Percentiles rank a stretch among this genome's conserved stretches.
These are phyloP conservation scores for Plectosphaerella sp. DNA, from an alignment of 2,329 filamentous ascomycete genomes.

Conservation along the genomic window DNA sequence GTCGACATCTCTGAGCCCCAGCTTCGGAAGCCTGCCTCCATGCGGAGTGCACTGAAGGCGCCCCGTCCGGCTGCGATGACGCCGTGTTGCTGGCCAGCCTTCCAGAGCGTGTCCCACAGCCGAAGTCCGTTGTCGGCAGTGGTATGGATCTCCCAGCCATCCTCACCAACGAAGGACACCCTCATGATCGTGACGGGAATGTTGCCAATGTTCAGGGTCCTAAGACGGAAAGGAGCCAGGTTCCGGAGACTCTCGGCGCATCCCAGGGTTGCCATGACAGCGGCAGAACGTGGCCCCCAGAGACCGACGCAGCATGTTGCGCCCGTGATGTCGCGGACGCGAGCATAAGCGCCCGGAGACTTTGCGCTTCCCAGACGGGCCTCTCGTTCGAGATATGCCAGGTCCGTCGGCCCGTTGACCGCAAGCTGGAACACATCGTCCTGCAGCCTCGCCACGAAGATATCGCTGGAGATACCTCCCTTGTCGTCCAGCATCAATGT, in stretches of 20 bases:
- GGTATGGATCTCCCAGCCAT: constrained; percentile 59
- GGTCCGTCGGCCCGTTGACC: constrained; percentile 50
- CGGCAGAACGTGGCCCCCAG: constrained; percentile 53
- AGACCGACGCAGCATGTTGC: constrained; percentile 57
- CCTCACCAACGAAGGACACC: constrained; percentile 57
- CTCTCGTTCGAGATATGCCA: constrained; percentile 48
- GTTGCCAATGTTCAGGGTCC: constrained; percentile 43
- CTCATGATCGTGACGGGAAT: constrained; percentile 53
- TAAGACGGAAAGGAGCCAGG: constrained; percentile 43
- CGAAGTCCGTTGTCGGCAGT: constrained; percentile 53
- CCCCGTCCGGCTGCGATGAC: constrained; percentile 53
- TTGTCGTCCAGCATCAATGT: constrained; percentile 49
- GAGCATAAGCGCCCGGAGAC: constrained; percentile 35
- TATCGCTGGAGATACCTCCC: constrained; percentile 51
- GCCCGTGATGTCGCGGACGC: constrained; percentile 55
- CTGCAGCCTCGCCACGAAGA: constrained; percentile 49
- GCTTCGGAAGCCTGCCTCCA: constrained; percentile 56
- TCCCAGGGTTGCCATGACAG: constrained; percentile 42
- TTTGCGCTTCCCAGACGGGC: constrained; percentile 41
- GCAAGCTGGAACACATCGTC: constrained; percentile 49
- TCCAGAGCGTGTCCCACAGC: constrained; percentile 55
- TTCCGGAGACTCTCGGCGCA: constrained; percentile 39
- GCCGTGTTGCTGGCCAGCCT: constrained; percentile 49
- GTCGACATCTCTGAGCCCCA: constrained; percentile 56
- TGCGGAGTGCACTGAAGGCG: constrained; percentile 52